phyloP scores from a whole-genome alignment of 139 green algal species.

The Micractinium sp. region DNA sequence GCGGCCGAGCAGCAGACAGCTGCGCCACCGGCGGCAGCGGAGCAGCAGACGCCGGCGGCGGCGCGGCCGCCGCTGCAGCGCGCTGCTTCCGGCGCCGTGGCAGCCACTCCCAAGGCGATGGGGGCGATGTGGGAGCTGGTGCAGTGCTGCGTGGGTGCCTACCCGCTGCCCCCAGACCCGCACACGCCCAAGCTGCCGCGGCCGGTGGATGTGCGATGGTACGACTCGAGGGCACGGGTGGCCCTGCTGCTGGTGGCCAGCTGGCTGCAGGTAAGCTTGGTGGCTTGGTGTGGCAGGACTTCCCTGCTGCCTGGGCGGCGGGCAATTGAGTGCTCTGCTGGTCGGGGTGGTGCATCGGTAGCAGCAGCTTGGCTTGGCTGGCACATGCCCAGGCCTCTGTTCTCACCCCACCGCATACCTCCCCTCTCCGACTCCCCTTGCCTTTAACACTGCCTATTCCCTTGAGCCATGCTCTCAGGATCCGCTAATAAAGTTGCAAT shows the following conservation, averaged over 20 bases:
- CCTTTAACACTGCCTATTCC: too few species aligned
- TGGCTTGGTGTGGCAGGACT: background rate
- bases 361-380: background rate
- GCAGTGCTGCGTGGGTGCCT: slow-evolving; percentile 49
- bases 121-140: slow-evolving; percentile 58
- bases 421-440: too few species aligned
- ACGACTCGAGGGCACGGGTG: slow-evolving; percentile 75
- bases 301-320: background rate
- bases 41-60: background rate
- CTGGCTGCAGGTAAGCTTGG: slow-evolving; percentile 63
- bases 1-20: background rate
- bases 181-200: background rate
- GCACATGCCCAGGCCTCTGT: too few species aligned
- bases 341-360: background rate
- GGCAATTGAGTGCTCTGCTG: background rate
- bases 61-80: background rate
- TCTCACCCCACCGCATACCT: too few species aligned
- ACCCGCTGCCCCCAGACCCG: background rate
- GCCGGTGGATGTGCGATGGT: slow-evolving; percentile 55
- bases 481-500: too few species aligned
- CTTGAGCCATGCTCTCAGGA: too few species aligned
- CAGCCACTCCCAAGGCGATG: slow-evolving; percentile 43
- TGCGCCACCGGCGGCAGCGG: background rate
- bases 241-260: slow-evolving; percentile 71
- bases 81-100: background rate